Evolutionary conservation across 495 filamentous ascomycete genomes (phyloP), one percentile per base, ranked within the genome.

Genomic region (Antarctomyces pellizariae): DNA sequence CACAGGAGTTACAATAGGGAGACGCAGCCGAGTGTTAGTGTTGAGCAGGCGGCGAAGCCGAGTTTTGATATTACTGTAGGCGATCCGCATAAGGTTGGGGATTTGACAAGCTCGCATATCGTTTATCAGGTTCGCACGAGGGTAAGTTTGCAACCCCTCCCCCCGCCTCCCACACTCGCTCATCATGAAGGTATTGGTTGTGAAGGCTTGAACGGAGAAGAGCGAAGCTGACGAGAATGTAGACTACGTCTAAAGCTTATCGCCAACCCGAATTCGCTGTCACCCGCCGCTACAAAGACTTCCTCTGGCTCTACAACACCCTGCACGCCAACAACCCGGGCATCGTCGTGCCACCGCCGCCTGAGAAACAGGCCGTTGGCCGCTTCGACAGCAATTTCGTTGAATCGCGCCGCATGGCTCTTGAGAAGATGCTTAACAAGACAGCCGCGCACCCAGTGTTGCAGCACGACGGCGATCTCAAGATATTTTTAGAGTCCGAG

Each of bases 381-480:
- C 68, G 86, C 20, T 97, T 97, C 42, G 86, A 97, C 50, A 76
- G 71, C 31, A 89, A 92, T 44, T 97, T 97, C 39, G 82, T 97
- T 30, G 86, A 97, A 46, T 74, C 78, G 13, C 57, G 86, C 36
- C 62, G 86, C 43, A 71, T 77, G 21, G 86, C 86, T 8, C 51
- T 95, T 24, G 86, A 97, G 49, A 70, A 84, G 35, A 95, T 95
- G 86, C 50, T 95, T 20, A 95, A 93, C 54, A 93, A 90, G 52
- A 86, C 69, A 34, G 78, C 84, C 3, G 62, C 65, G 6, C 86
- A 97, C 47, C 74, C 80, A 15, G 75, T 82, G 29, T 64, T 97
- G 26, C 86, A 93, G 43, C 75, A 91, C 40, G 86, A 97, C 39
- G 71, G 59, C 1, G 86, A 97, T 41, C 54, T 95, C 21, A 97